A percentile compares a stretch with the other conserved stretches of the same genome.
Evolutionary conservation across 345 rosid species (phyloP).

Genomic region (Bruguiera parviflora): DNA sequence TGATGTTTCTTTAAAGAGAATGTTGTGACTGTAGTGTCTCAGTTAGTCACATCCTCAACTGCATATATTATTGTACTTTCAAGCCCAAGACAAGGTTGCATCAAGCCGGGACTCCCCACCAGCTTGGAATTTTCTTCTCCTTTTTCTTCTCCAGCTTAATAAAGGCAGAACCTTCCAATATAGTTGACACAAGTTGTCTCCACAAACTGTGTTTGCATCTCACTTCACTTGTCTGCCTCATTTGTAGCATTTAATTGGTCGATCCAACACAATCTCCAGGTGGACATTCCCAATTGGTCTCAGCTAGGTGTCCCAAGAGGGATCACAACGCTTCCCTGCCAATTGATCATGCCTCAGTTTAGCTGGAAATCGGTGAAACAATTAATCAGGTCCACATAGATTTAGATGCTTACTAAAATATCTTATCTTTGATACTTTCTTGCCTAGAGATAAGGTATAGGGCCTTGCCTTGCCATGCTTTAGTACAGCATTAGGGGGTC

Average conservation of each 20-base stretch:
- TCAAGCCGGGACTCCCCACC: constrained; percentile 16
- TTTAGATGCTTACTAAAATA: constrained; percentile 8
- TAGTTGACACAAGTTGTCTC: constrained; percentile 16
- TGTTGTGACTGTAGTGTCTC: constrained; percentile 33
- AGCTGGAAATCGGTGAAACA: constrained; percentile 22
- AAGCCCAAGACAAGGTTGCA: constrained; percentile 10
- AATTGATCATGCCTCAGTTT: constrained; percentile 7
- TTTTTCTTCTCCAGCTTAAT: constrained; percentile 8
- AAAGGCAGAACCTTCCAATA: constrained; percentile 13
- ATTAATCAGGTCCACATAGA: constrained; percentile 29
- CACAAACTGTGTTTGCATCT: neutral
- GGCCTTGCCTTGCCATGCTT: constrained; percentile 39
- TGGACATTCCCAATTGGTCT: constrained; percentile 11
- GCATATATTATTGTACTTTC: constrained; percentile 23
- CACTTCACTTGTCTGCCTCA: neutral
- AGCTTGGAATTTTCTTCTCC: constrained; percentile 20
- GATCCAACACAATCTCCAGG: neutral
- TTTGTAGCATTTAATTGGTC: constrained; percentile 10
- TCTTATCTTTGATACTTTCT: constrained; percentile 36
- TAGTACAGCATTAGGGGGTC: constrained; percentile 44
- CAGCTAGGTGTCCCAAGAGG: neutral
- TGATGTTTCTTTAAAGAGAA: constrained; percentile 29
- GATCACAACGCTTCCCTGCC: neutral
- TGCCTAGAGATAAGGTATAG: constrained; percentile 37
- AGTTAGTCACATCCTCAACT: constrained; percentile 39